phyloP scores from a whole-genome alignment of 108 stramenopile species.

The Nitzschia sp. region DNA sequence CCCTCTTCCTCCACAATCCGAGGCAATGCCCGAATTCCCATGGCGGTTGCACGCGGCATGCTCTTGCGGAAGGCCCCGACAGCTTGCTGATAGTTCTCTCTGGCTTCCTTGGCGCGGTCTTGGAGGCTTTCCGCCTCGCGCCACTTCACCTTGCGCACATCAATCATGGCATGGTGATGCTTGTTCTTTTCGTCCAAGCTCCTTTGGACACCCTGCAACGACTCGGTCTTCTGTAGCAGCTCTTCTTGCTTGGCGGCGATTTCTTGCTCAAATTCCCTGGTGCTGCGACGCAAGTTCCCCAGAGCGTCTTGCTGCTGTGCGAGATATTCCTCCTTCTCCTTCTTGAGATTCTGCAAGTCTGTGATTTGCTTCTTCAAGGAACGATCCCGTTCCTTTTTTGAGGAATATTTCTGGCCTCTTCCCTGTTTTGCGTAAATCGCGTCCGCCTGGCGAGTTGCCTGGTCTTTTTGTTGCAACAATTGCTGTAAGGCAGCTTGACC shows the following conservation, averaged over 20 bases:
- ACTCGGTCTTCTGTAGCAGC: constrained; percentile 44
- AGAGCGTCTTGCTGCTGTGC: constrained; percentile 61
- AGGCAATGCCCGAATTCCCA: constrained; percentile 83
- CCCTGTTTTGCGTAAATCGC: constrained; percentile 92
- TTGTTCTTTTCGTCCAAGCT: constrained; percentile 69
- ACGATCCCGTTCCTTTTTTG: constrained; percentile 84
- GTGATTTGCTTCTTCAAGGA: constrained; percentile 66
- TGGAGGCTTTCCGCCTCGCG: constrained; percentile 60
- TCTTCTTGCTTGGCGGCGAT: constrained; percentile 51
- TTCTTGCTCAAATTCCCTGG: constrained; percentile 34
- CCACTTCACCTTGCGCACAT: constrained; percentile 80
- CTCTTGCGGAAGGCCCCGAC: constrained; percentile 66
- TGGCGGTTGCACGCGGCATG: constrained; percentile 87
- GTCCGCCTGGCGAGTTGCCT: constrained; percentile 66
- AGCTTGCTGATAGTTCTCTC: constrained; percentile 56
- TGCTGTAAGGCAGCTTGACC: constrained; percentile 45
- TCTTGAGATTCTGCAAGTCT: constrained; percentile 56
- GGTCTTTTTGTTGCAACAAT: constrained; percentile 63
- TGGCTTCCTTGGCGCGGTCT: constrained; percentile 67
- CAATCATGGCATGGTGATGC: constrained; percentile 66
- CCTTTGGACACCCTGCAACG: constrained; percentile 54
- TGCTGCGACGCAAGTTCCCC: constrained; percentile 55
- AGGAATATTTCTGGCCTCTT: constrained; percentile 83
- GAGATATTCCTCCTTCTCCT: constrained; percentile 63
- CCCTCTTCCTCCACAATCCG: constrained; percentile 79